These are phyloP conservation scores for Aureobasidium sp. DNA, from an alignment of 2,329 filamentous ascomycete genomes.

Conservation along the genomic window DNA sequence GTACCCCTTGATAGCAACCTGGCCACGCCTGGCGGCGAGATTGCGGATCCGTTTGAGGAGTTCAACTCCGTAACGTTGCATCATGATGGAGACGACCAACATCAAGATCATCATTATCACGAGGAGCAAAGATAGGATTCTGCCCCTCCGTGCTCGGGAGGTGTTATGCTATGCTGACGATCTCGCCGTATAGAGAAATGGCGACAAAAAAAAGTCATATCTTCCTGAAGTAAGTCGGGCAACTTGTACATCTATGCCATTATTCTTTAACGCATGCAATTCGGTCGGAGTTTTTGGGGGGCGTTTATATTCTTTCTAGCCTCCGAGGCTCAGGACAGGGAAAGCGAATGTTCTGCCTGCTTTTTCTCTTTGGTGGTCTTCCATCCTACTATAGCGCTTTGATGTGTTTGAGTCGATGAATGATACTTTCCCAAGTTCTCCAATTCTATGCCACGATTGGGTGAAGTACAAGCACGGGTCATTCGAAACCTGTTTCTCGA, in stretches of 20 bases:
- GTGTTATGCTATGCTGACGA: background rate
- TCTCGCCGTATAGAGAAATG: background rate
- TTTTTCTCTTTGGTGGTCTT: background rate
- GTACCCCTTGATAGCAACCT: constrained; percentile 81
- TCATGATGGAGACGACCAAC: constrained; percentile 71
- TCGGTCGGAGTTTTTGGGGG: background rate
- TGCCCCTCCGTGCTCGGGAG: background rate
- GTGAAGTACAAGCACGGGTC: background rate
- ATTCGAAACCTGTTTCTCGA: background rate
- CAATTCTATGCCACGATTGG: background rate
- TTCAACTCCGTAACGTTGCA: constrained; percentile 98
- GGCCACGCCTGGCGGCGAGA: constrained; percentile 73
- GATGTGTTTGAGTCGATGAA: background rate
- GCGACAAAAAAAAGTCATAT: constrained; percentile 5
- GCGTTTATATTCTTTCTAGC: background rate
- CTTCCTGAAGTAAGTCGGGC: background rate
- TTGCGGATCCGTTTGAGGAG: constrained; percentile 88
- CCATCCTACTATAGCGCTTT: background rate
- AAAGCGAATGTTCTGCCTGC: constrained; percentile 3
- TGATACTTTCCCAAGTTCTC: background rate
- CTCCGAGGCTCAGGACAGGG: background rate
- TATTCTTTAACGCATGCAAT: constrained; percentile 7
- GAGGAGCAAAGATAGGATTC: constrained; percentile 5
- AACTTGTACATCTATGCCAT: constrained; percentile 10
- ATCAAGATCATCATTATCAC: constrained; percentile 3